Evolutionary conservation across 225 moss, liverwort and hornwort genomes (phyloP).

Genomic region (Physcomitrium patens): DNA sequence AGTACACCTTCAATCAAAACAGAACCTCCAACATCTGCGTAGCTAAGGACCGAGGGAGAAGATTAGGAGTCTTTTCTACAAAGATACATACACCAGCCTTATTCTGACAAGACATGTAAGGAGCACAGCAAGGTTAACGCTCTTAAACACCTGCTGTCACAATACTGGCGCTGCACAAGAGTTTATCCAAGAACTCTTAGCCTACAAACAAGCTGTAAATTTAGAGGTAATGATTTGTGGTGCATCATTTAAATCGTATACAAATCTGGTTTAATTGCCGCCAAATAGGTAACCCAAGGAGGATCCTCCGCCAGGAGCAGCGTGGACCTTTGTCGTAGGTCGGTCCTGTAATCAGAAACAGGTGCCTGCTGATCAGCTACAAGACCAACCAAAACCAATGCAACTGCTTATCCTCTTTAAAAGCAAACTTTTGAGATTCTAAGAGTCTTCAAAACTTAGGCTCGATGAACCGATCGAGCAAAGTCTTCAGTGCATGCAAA

Average conservation of each 20-base stretch:
- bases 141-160: constrained; percentile 28
- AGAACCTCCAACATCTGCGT: constrained; percentile 28
- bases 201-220: constrained; percentile 29
- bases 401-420: not conserved
- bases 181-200: constrained; percentile 32
- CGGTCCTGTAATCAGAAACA: constrained; percentile 39
- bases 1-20: constrained; percentile 34
- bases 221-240: constrained; percentile 16
- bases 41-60: constrained; percentile 12
- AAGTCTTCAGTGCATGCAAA: too few relatives aligned
- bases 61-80: constrained; percentile 29
- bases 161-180: constrained; percentile 39
- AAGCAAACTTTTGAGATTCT: not conserved
- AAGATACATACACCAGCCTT: constrained; percentile 35
- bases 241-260: constrained; percentile 25
- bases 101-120: constrained; percentile 30
- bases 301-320: constrained; percentile 58
- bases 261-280: constrained; percentile 32
- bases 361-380: not conserved
- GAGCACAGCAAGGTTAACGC: constrained; percentile 12
- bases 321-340: constrained; percentile 61
- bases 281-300: constrained; percentile 64
- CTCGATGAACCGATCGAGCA: too few relatives aligned
- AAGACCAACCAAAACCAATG: not conserved
- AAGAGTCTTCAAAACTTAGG: too few relatives aligned